Percentiles rank a stretch among this genome's conserved stretches.
These are phyloP conservation scores for Trichoderma sp. DNA, from an alignment of 2,329 filamentous ascomycete genomes.

Conservation along the genomic window DNA sequence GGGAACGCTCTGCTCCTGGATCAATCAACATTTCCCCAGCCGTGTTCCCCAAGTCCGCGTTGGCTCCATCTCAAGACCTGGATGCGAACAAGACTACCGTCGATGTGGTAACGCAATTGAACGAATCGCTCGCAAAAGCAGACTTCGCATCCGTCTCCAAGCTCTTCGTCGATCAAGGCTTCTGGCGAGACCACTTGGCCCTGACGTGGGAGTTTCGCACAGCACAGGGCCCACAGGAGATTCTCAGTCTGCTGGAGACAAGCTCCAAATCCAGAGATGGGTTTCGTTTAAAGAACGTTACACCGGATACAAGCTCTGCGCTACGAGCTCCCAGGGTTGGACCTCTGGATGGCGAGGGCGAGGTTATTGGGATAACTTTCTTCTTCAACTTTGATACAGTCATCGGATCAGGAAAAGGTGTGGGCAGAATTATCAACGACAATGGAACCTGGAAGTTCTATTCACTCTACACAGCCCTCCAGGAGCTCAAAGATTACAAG, in stretches of 20 bases:
- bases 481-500: constrained; percentile 52
- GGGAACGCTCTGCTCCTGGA: constrained; percentile 32
- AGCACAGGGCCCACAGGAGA: constrained; percentile 41
- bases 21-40: constrained; percentile 52
- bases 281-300: constrained; percentile 42
- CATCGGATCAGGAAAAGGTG: constrained; percentile 53
- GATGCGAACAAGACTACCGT: constrained; percentile 40
- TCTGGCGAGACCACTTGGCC: constrained; percentile 58
- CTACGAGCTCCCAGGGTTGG: constrained; percentile 43
- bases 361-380: constrained; percentile 52
- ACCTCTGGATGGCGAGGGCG: constrained; percentile 49
- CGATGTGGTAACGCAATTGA: constrained; percentile 39
- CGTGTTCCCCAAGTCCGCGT: constrained; percentile 38
- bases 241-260: constrained; percentile 39
- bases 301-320: constrained; percentile 44
- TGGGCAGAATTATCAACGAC: constrained; percentile 50
- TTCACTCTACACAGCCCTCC: constrained; percentile 59
- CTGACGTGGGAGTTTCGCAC: constrained; percentile 56
- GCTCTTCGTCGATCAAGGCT: constrained; percentile 46
- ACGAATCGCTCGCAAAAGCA: constrained; percentile 36
- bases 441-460: constrained; percentile 57
- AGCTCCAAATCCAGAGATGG: constrained; percentile 34
- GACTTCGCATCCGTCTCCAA: constrained; percentile 35
- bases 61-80: constrained; percentile 23
- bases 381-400: constrained; percentile 54